Evolutionary conservation across 306 rosid genomes (phyloP), one percentile per base, ranked within the genome.

Genomic region (Neltuma alba): DNA sequence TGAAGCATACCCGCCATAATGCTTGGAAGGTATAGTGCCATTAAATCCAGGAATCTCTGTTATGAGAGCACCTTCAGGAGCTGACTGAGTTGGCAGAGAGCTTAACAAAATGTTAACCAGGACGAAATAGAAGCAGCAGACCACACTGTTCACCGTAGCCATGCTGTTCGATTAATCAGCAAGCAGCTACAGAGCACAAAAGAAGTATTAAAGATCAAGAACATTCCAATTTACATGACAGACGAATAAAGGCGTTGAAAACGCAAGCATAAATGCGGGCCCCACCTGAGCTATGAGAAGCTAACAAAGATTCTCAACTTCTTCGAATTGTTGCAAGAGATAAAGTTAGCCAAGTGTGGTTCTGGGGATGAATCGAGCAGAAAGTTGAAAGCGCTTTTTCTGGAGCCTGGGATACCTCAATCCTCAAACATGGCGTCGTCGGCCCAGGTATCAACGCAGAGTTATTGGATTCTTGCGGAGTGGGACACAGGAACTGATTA

Each of bases 1-100:
- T 36, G 57, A 38, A 73, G 66, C 2, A 13, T 76, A 76, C 74
- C 81, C 75, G 52, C 55, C 75, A 38, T 67, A 68, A 36, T 68
- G 81, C 42, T 67, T 67, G 69, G 81, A 78, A 37, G 81, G 81
- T 1, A 78, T 11, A 16, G 64, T 36, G 38, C 81, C 81, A 78
- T 5, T 38, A 52, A 78, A 78, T 16, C 81, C 75, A 38, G 75
- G 75, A 78, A 76, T 21, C 25, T 63, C 21, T 20, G 72, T 42
- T 12, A 76, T 14, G 6, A 76, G 80, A 63, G 80, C 48, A 15
- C 60, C 33, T 74, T 38, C 4, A 1, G 83, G 83, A 1, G 75
- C 83, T n/a, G 83, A 47, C 74, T 72, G 79, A 34, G 21, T 38
- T 25, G 45, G 33, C 8, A 20, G 60, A 27, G 44, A 72, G 58